These are phyloP conservation scores for Gelatoporia subvermispora DNA, from an alignment of 768 basidiomycete genomes.

Conservation along the genomic window DNA sequence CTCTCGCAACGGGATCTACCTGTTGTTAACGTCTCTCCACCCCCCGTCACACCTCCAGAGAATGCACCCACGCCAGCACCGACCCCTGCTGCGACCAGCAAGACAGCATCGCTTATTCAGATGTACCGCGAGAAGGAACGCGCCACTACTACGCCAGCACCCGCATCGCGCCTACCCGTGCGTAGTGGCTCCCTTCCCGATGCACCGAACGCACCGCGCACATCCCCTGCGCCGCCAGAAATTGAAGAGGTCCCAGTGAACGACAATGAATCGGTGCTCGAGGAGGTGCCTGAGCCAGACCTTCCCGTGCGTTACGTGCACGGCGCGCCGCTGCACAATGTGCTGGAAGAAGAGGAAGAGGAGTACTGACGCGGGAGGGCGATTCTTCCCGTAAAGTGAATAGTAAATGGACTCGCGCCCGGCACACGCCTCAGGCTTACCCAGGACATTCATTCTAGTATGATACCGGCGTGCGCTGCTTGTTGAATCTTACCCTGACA, in stretches of 20 bases:
- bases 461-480: too few species aligned
- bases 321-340: conserved; percentile 83
- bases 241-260: conserved; percentile 1
- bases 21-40: background rate
- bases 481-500: too few species aligned
- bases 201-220: conserved; percentile 9
- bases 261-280: conserved; percentile 1
- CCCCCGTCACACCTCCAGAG: background rate
- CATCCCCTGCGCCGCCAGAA: conserved; percentile 34
- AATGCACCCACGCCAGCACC: conserved; percentile 1
- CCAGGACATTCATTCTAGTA: too few species aligned
- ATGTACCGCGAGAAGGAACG: conserved; percentile 79
- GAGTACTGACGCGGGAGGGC: too few species aligned
- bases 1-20: background rate
- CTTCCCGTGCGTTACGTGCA: conserved; percentile 58
- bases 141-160: conserved; percentile 10
- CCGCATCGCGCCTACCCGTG: conserved; percentile 32
- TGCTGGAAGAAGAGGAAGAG: conserved; percentile 64
- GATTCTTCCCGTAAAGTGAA: too few species aligned
- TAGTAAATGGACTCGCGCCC: too few species aligned
- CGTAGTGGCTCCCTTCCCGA: conserved; percentile 21
- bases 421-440: too few species aligned
- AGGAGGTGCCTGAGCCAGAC: conserved; percentile 5
- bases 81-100: conserved; percentile 33
- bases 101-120: conserved; percentile 76